Conservation (phyloP, 164 flowering plant species). For the Tetracentron sinense region DNA sequence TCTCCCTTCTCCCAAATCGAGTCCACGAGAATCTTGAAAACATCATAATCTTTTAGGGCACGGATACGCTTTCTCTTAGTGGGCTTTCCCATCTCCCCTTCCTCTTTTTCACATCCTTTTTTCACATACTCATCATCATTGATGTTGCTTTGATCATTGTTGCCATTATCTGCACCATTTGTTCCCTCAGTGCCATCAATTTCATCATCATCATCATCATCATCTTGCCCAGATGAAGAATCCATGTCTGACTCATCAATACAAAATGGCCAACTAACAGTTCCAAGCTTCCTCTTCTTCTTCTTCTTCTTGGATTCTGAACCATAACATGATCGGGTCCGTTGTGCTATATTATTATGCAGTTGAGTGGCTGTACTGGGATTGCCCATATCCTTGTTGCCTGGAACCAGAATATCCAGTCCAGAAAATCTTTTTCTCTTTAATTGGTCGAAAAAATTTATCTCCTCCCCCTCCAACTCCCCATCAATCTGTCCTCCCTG, state of each 20-base stretch:
- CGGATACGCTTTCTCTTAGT: constrained; percentile 14
- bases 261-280: constrained; percentile 13
- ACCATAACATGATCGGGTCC: constrained; percentile 1
- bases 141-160: background rate
- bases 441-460: background rate
- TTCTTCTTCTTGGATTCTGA: background rate
- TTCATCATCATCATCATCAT: constrained; percentile 4
- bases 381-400: background rate
- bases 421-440: constrained; percentile 4
- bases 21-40: constrained; percentile 28
- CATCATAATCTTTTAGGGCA: constrained; percentile 9
- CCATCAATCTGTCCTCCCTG: no score
- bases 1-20: constrained; percentile 34
- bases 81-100: constrained; percentile 1
- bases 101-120: background rate
- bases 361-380: background rate
- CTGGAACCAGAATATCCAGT: background rate
- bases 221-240: constrained; percentile 3
- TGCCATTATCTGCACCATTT: background rate
- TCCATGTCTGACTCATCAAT: constrained; percentile 7
- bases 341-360: constrained; percentile 2
- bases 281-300: constrained; percentile 13
- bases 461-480: background rate
- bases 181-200: background rate
- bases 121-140: background rate